Percentiles rank a stretch among this genome's conserved stretches.
These are phyloP conservation scores for Sporothrix euskadiensis DNA, from an alignment of 2,329 filamentous ascomycete genomes.

Conservation along the genomic window DNA sequence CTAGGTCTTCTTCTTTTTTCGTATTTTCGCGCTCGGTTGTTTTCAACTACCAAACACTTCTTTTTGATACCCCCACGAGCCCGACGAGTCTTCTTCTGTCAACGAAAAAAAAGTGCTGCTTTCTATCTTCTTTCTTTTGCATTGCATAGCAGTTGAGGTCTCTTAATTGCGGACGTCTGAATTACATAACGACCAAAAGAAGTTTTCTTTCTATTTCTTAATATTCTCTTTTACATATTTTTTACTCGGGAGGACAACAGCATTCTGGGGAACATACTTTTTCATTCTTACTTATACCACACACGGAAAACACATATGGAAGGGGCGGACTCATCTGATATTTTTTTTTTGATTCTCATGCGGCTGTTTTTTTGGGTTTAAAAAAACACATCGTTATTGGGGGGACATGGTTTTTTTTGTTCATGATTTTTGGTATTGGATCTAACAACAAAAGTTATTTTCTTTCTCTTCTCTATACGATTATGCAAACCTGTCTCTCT, in stretches of 20 bases:
- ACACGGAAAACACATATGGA: slow-evolving; percentile 16
- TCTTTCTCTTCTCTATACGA: background rate
- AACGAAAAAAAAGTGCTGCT: background rate
- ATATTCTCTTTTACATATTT: background rate
- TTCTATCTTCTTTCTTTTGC: background rate
- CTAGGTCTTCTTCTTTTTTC: background rate
- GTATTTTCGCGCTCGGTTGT: background rate
- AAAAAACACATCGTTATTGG: slow-evolving; percentile 7
- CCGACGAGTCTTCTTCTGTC: background rate
- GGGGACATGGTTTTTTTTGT: background rate
- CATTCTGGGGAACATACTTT: slow-evolving; percentile 9
- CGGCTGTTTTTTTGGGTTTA: background rate
- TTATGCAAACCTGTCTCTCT: background rate
- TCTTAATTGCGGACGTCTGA: background rate
- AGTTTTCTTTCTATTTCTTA: background rate
- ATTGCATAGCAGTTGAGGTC: background rate
- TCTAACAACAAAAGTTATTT: background rate
- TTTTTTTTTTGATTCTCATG: background rate
- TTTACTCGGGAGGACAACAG: background rate
- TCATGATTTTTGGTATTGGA: background rate
- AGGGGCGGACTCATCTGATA: background rate
- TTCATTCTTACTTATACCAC: background rate
- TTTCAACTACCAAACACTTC: background rate
- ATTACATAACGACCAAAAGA: background rate
- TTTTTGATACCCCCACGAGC: background rate